phyloP scores from a whole-genome alignment of 345 rosid species.

The Adansonia digitata region DNA sequence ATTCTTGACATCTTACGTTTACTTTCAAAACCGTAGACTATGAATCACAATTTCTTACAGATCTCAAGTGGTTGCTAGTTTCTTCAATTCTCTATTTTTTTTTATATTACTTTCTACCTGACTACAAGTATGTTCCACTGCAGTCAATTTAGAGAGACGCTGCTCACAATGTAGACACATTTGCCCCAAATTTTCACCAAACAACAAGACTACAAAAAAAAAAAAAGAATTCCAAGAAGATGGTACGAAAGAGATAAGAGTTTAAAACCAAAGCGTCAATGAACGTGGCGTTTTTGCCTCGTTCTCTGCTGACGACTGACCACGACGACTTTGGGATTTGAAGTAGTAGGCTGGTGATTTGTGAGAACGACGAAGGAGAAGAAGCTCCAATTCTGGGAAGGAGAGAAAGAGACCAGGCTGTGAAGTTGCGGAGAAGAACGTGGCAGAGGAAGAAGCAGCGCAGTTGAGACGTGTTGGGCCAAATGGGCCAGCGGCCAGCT shows the following conservation, averaged over 20 bases:
- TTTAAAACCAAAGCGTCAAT: slow-evolving; percentile 60
- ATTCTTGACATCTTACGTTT: too few species aligned
- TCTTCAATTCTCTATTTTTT: too few species aligned
- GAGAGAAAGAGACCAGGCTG: slow-evolving; percentile 6
- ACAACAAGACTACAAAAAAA: too few species aligned
- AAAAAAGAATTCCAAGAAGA: too few species aligned
- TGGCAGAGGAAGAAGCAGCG: slow-evolving; percentile 16
- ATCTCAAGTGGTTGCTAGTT: too few species aligned
- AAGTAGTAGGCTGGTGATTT: not conserved
- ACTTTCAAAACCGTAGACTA: too few species aligned
- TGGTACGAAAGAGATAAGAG: not conserved
- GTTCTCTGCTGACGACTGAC: slow-evolving; percentile 91
- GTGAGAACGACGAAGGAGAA: not conserved
- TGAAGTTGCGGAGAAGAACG: slow-evolving; percentile 19
- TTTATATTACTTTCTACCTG: too few species aligned
- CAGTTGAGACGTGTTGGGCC: slow-evolving; percentile 31
- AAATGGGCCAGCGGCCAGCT: slow-evolving; percentile 23
- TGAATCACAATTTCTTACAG: too few species aligned
- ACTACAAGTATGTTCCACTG: too few species aligned
- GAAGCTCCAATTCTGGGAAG: slow-evolving; percentile 20
- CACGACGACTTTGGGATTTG: slow-evolving; percentile 57
- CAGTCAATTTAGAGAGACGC: too few species aligned
- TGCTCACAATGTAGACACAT: too few species aligned
- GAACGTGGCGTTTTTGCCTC: slow-evolving; percentile 81
- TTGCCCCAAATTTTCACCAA: too few species aligned